phyloP scores from a whole-genome alignment of 345 rosid genomes.

The Sonneratia caseolaris region DNA sequence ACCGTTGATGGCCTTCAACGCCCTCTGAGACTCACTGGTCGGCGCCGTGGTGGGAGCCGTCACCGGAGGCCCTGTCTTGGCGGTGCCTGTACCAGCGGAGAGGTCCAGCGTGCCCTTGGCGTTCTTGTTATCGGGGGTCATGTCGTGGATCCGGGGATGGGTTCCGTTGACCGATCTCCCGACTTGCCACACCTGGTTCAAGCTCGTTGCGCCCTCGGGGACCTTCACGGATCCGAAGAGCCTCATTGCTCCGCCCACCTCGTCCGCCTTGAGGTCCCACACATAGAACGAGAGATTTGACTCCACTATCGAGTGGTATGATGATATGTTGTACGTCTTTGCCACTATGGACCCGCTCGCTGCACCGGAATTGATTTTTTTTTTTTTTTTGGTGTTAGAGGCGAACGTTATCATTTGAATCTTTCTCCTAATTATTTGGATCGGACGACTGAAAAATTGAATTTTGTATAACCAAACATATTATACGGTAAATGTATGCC shows the following conservation, averaged over 20 bases:
- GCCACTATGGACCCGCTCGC: slow-evolving; percentile 15
- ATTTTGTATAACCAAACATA: no score
- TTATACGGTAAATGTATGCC: no score
- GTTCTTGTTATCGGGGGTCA: slow-evolving; percentile 13
- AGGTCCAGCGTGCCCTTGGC: slow-evolving; percentile 21
- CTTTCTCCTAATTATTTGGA: no score
- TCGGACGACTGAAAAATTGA: no score
- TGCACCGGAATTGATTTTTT: background rate
- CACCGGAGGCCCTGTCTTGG: background rate
- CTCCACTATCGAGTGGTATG: slow-evolving; percentile 6
- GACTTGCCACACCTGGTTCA: slow-evolving; percentile 87
- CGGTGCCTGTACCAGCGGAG: background rate
- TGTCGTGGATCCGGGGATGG: slow-evolving; percentile 23
- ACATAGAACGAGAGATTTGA: slow-evolving; percentile 7
- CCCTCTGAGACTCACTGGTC: background rate
- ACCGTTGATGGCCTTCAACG: background rate
- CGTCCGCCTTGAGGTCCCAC: slow-evolving; percentile 12
- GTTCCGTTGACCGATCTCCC: slow-evolving; percentile 28
- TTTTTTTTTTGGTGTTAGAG: no score
- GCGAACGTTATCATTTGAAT: no score
- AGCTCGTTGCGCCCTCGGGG: slow-evolving; percentile 27
- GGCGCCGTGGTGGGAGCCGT: background rate
- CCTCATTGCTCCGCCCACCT: slow-evolving; percentile 6
- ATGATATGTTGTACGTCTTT: slow-evolving; percentile 10
- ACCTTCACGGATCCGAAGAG: slow-evolving; percentile 8